Evolutionary conservation across 345 rosid genomes (phyloP).

Genomic region (Aquilaria sinensis): DNA sequence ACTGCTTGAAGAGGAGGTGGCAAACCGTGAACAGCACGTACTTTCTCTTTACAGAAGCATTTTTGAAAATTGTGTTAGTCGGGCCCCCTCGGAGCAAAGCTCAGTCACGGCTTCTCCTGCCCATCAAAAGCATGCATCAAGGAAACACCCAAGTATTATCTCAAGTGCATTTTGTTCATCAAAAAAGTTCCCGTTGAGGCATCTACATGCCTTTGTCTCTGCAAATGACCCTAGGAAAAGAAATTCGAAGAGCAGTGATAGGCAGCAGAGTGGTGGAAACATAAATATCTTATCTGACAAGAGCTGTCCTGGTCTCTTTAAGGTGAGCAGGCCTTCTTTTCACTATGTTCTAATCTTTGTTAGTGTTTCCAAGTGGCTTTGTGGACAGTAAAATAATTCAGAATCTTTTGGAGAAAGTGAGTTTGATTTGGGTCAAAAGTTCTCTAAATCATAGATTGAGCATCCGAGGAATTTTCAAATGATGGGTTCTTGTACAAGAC

Average conservation of each 20-base stretch:
- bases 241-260: conserved; percentile 31
- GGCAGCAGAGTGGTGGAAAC: conserved; percentile 25
- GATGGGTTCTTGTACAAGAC: too few relatives aligned
- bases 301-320: conserved; percentile 30
- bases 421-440: too few relatives aligned
- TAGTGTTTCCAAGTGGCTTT: background rate
- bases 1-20: conserved; percentile 75
- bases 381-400: background rate
- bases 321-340: conserved; percentile 30
- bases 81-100: conserved; percentile 49
- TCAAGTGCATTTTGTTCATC: conserved; percentile 89
- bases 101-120: conserved; percentile 69
- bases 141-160: conserved; percentile 74
- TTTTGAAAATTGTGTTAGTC: conserved; percentile 57
- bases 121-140: conserved; percentile 47
- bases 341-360: background rate
- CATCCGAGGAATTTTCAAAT: too few relatives aligned
- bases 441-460: too few relatives aligned
- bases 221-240: conserved; percentile 35
- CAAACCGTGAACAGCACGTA: conserved; percentile 75
- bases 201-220: conserved; percentile 50
- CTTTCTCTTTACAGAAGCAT: conserved; percentile 71
- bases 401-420: background rate
- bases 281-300: conserved; percentile 26
- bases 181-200: conserved; percentile 47